These are phyloP conservation scores for Sinapis alba DNA, from an alignment of 441 rosid genomes.

Conservation along the genomic window DNA sequence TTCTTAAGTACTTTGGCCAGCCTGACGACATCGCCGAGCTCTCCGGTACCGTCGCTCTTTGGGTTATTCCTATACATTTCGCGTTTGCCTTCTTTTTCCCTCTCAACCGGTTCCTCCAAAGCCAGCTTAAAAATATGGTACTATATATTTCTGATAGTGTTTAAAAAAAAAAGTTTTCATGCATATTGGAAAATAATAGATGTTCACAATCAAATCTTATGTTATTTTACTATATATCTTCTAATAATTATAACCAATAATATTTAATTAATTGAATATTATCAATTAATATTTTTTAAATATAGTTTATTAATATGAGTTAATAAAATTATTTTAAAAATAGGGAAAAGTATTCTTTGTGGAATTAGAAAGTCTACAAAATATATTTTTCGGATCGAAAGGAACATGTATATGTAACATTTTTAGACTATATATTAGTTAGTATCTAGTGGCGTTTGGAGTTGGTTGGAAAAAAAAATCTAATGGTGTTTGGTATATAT, in stretches of 20 bases:
- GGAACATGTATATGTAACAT: not conserved
- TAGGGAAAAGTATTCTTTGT: not conserved
- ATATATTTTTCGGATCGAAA: not conserved
- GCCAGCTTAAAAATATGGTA: slow-evolving; percentile 57
- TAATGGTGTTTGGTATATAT: not conserved
- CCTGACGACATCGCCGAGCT: slow-evolving; percentile 73
- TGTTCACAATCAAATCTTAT: too few relatives aligned
- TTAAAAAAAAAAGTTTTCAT: too few relatives aligned
- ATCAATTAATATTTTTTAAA: not conserved
- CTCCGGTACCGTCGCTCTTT: slow-evolving; percentile 54
- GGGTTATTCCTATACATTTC: slow-evolving; percentile 72
- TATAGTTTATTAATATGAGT: not conserved
- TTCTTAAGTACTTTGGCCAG: slow-evolving; percentile 63
- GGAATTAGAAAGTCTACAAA: not conserved
- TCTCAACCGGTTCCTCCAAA: slow-evolving; percentile 62
- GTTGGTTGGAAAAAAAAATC: not conserved
- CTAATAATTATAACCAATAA: not conserved
- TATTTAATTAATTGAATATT: not conserved
- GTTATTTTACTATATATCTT: not conserved
- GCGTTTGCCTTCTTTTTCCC: slow-evolving; percentile 76
- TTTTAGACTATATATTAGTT: not conserved
- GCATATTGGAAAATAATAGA: too few relatives aligned
- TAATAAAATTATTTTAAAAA: not conserved
- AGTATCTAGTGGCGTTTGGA: not conserved
- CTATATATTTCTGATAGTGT: too few relatives aligned